Evolutionary conservation across 1,139 yeast genomes (phyloP), one percentile per base, ranked within the genome.

Genomic region (Geotrichum candidum): DNA sequence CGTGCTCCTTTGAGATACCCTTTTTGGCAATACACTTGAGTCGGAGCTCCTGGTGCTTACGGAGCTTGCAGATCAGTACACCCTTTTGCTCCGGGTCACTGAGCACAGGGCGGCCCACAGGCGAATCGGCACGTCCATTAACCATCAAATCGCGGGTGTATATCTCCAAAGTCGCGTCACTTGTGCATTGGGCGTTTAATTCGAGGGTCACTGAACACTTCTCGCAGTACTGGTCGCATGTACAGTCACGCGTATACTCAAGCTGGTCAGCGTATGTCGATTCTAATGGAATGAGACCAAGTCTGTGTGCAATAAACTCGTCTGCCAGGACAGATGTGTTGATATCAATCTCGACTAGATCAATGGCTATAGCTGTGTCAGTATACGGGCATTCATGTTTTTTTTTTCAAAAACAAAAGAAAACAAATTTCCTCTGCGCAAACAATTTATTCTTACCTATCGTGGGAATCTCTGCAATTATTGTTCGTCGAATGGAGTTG

Each of bases 1-100:
- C 97, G 72, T 94, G 99, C 74, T 94, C 99, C 74, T 95, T 94
- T 54, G 98, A 92, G 65, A 95, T 94, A 54, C 99, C 99, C 78
- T 94, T 94, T 75, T 95, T 94, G 61, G 99, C 99, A 66, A 94
- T 88, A 77, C 99, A 94, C 66, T 88, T 86, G 65, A 94, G 78
- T 68, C 88, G 83, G 68, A 94, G 80, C 73, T 94, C 97, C 77
- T 94, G 99, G 73, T 92, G 96, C 73, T 88, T 90, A 74, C 97
- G 84, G 70, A 94, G 82, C 74, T 92, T 92, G 77, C 97, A 91
- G 66, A 94, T 84, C 63, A 94, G 77, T 13, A 95, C 90, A 60
- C 99, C 99, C 66, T 87, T 84, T 51, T 84, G 84, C 64, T 82
- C 85, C 29, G 85, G 82, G 71, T 92, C 97, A 66, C 87, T 80